phyloP scores from a whole-genome alignment of 2,329 filamentous ascomycete genomes.

The Zopfia rhizophila region DNA sequence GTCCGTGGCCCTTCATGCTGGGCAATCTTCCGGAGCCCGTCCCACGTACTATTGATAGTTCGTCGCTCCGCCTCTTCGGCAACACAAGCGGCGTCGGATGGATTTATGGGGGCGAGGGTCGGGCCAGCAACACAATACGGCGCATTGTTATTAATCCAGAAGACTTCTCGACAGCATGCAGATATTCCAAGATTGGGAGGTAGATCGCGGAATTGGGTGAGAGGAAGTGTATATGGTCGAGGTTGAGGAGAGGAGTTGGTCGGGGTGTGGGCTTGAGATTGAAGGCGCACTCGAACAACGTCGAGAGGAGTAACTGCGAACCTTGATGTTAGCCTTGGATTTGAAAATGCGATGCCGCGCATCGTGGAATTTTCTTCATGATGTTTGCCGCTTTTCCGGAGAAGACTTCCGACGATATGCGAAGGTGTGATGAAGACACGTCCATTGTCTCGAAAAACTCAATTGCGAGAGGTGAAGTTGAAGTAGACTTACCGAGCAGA shows the following conservation, averaged over 20 bases:
- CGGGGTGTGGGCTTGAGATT: slow-evolving; percentile 76
- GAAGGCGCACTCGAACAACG: slow-evolving; percentile 92
- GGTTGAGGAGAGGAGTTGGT: slow-evolving; percentile 56
- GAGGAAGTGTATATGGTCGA: slow-evolving; percentile 33
- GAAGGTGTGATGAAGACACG: slow-evolving; percentile 12
- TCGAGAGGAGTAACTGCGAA: slow-evolving; percentile 98
- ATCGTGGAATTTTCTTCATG: background rate
- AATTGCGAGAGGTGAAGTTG: background rate
- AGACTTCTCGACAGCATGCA: slow-evolving; percentile 95
- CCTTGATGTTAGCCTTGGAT: slow-evolving; percentile 3
- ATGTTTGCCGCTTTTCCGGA: background rate
- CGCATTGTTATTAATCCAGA: slow-evolving; percentile 89
- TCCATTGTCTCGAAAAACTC: too few species aligned
- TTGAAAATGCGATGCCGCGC: background rate
- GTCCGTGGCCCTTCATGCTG: slow-evolving; percentile 88
- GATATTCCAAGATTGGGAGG: slow-evolving; percentile 91
- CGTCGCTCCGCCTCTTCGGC: slow-evolving; percentile 86
- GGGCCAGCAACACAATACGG: slow-evolving; percentile 81
- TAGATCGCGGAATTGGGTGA: slow-evolving; percentile 70
- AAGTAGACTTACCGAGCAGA: slow-evolving; percentile 74
- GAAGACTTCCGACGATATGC: slow-evolving; percentile 5
- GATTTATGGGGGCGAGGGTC: slow-evolving; percentile 55
- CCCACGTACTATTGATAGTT: slow-evolving; percentile 89
- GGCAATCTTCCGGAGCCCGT: slow-evolving; percentile 93
- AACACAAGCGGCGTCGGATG: slow-evolving; percentile 74